Base-by-base conservation (phyloP, 2,329 filamentous ascomycete species). In the Sclerotinia subarctica region DNA sequence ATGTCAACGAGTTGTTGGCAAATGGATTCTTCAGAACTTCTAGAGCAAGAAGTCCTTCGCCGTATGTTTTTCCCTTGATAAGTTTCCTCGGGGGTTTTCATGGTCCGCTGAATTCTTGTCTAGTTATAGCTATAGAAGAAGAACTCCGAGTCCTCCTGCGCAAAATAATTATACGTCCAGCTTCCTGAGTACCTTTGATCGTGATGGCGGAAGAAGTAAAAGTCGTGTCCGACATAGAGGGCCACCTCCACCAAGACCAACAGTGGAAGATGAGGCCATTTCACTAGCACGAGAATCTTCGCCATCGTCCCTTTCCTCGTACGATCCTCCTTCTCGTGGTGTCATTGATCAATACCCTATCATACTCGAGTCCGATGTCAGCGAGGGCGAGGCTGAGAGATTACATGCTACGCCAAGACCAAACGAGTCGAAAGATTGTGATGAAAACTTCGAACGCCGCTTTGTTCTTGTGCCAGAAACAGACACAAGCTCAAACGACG, bases 271-370 rank as follows among this genome's bases (percentile, higher is more conserved):
- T 75, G 90, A 92, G 77, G 80, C 76, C 21, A 82, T 81, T 19
- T 86, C 90, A 10, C 78, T 92, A 49, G 84, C 84, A 7, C 86
- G 83, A 76, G 90, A 93, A 73, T 62, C n/a, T 21, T 17, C 47
- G 15, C 46, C 64, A 21, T 81, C 82, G 35, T 68, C 69, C 42
- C 57, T 69, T 15, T 64, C 71, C 8, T 70, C 68, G 26, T 88
- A 89, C 72, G 86, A 89, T 68, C 83, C 85, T 38, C 82, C 83
- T 62, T 83, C 84, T 68, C 85, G 85, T 68, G 91, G 91, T 51
- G 84, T 85, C 7, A 78, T 89, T 68, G 89, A 93, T 64, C 91
- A 94, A 74, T 80, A 88, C 35, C 88, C 87, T 17, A 81, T 93
- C 60, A 81, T 94, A 32, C 79, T 89, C 67, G 87, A 90, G 67